A percentile compares a stretch with the other conserved stretches of the same genome.
phyloP scores from a whole-genome alignment of 2,329 filamentous ascomycete genomes.

The Scortechinia acanthostroma region DNA sequence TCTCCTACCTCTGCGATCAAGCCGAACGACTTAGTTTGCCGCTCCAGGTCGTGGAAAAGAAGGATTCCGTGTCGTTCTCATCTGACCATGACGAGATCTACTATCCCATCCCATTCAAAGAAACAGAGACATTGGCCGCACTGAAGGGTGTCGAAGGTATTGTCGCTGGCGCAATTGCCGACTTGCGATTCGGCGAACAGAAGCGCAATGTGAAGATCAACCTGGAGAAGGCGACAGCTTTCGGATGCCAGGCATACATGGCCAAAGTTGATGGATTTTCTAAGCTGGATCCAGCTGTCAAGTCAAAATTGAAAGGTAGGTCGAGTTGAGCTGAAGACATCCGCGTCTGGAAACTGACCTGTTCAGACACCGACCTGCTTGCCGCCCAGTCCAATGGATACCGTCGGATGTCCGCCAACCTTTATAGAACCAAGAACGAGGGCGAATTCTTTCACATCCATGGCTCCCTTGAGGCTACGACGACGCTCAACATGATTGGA shows the following conservation, averaged over 20 bases:
- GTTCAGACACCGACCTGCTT: conserved; percentile 37
- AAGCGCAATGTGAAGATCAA: conserved; percentile 16
- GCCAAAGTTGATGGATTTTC: background rate
- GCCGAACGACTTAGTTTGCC: conserved; percentile 13
- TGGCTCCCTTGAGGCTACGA: conserved; percentile 40
- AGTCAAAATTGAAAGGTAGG: background rate
- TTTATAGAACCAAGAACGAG: conserved; percentile 38
- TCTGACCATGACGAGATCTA: conserved; percentile 25
- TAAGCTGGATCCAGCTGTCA: conserved; percentile 1
- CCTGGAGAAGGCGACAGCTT: conserved; percentile 29
- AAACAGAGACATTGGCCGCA: conserved; percentile 32
- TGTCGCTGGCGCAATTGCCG: conserved; percentile 20
- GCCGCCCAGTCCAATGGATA: conserved; percentile 40
- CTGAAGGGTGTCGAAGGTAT: conserved; percentile 32
- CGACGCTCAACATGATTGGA: conserved; percentile 41
- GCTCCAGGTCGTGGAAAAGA: conserved; percentile 11
- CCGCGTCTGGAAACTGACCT: background rate
- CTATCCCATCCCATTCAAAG: conserved; percentile 37
- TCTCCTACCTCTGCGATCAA: conserved; percentile 7
- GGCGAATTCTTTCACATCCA: conserved; percentile 43
- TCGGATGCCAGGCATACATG: conserved; percentile 7
- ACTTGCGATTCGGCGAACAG: conserved; percentile 9
- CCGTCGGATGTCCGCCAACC: conserved; percentile 40
- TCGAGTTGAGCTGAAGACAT: background rate
- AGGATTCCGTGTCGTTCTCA: conserved; percentile 18